Percentiles rank a stretch among this genome's conserved stretches.
phyloP scores from a whole-genome alignment of 169 alveolate species.

The Plasmodium gaboni region DNA sequence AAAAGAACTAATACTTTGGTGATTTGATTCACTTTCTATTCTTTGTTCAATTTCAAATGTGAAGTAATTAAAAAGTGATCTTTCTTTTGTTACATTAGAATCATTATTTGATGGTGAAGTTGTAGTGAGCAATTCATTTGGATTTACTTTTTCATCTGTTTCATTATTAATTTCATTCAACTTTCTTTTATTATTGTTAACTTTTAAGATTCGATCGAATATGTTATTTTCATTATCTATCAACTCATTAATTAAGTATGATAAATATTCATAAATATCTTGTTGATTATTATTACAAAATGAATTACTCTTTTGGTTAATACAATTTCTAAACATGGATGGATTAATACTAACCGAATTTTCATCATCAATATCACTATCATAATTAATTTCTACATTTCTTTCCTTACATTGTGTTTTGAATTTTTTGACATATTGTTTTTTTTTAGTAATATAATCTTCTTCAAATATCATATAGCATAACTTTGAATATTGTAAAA shows the following conservation, averaged over 20 bases:
- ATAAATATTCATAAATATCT: constrained; percentile 50
- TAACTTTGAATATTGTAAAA: constrained; percentile 40
- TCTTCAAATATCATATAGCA: constrained; percentile 38
- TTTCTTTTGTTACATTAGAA: constrained; percentile 11
- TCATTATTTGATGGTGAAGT: background rate
- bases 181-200: constrained; percentile 3
- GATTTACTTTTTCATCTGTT: background rate
- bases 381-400: constrained; percentile 32
- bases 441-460: constrained; percentile 48
- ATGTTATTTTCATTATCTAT: constrained; percentile 55
- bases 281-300: constrained; percentile 62
- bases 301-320: constrained; percentile 34
- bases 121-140: background rate
- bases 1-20: constrained; percentile 54
- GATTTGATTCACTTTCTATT: constrained; percentile 6
- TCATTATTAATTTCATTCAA: constrained; percentile 1
- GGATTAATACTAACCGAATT: constrained; percentile 53
- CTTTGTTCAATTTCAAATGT: constrained; percentile 69
- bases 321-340: constrained; percentile 51
- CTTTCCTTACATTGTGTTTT: constrained; percentile 35
- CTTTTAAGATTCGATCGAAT: constrained; percentile 21
- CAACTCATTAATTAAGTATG: constrained; percentile 32
- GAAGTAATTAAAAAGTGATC: constrained; percentile 38
- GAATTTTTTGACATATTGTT: constrained; percentile 47
- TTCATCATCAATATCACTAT: constrained; percentile 68